Evolutionary conservation across 106 monocot species (phyloP).

Genomic region (Phalaenopsis equestris): DNA sequence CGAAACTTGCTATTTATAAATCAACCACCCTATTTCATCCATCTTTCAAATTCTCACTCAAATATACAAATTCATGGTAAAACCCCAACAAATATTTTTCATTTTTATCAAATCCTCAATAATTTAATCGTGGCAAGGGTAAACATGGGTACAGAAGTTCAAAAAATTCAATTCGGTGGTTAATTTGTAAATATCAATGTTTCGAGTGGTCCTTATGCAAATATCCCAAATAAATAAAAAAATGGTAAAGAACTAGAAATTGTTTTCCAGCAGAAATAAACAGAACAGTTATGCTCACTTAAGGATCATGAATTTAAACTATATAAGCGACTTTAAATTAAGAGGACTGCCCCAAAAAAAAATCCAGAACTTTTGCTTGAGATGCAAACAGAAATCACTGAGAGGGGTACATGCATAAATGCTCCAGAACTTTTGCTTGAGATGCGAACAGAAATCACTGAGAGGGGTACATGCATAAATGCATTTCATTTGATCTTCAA

Average conservation of each 20-base stretch:
- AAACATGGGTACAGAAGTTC: too few species aligned
- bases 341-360: background rate
- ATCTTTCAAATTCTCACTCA: too few species aligned
- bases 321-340: background rate
- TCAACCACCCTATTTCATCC: too few species aligned
- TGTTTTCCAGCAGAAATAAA: background rate
- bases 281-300: background rate
- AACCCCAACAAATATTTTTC: too few species aligned
- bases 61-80: too few species aligned
- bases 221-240: too few species aligned
- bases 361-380: background rate
- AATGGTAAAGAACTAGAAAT: background rate
- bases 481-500: background rate
- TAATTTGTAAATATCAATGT: too few species aligned
- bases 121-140: too few species aligned
- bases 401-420: background rate
- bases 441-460: background rate
- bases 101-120: too few species aligned
- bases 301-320: background rate
- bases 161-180: too few species aligned
- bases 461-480: background rate
- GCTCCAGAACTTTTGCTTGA: background rate
- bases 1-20: too few species aligned
- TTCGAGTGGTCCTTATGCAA: too few species aligned
- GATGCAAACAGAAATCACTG: background rate